Percentiles rank a stretch among this genome's conserved stretches.
phyloP scores from a whole-genome alignment of 164 flowering plant genomes.

The Paratinospora sagittata region DNA sequence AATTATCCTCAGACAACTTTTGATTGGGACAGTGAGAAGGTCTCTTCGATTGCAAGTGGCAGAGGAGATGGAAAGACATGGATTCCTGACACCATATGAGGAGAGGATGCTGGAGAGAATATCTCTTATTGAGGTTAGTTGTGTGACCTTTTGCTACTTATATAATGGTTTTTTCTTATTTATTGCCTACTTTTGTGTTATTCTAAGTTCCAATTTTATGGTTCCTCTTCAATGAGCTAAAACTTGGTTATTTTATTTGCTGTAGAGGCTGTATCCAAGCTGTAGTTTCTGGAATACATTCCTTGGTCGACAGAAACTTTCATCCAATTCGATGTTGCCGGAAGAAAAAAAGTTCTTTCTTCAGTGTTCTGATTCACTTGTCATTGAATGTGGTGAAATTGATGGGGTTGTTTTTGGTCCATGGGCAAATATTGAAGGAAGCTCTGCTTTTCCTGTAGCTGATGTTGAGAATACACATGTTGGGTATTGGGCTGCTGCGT shows the following conservation, averaged over 20 bases:
- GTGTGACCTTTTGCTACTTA: neutral
- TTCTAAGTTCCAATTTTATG: neutral
- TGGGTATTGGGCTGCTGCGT: constrained; percentile 95
- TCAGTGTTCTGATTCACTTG: constrained; percentile 27
- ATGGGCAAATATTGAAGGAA: constrained; percentile 50
- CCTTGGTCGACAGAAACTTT: constrained; percentile 29
- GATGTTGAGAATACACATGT: constrained; percentile 45
- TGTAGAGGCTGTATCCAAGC: constrained; percentile 88
- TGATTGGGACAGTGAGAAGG: constrained; percentile 80
- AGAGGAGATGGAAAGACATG: constrained; percentile 61
- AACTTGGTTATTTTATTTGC: constrained; percentile 15
- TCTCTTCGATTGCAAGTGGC: constrained; percentile 71
- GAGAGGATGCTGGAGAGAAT: constrained; percentile 59
- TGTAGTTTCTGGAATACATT: constrained; percentile 74
- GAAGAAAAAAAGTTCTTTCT: constrained; percentile 34
- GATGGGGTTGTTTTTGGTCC: constrained; percentile 92
- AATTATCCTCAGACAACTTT: constrained; percentile 59
- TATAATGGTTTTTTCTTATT: constrained; percentile 2
- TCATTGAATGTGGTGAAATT: constrained; percentile 76
- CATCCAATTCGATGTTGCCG: constrained; percentile 23
- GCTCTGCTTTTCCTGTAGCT: constrained; percentile 25
- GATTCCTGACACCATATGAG: constrained; percentile 66
- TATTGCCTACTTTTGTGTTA: constrained; percentile 2
- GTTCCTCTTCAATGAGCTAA: constrained; percentile 15
- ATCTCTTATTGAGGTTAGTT: constrained; percentile 72